These are phyloP conservation scores for Penicillium alfredii DNA, from an alignment of 495 filamentous ascomycete species.

Conservation along the genomic window DNA sequence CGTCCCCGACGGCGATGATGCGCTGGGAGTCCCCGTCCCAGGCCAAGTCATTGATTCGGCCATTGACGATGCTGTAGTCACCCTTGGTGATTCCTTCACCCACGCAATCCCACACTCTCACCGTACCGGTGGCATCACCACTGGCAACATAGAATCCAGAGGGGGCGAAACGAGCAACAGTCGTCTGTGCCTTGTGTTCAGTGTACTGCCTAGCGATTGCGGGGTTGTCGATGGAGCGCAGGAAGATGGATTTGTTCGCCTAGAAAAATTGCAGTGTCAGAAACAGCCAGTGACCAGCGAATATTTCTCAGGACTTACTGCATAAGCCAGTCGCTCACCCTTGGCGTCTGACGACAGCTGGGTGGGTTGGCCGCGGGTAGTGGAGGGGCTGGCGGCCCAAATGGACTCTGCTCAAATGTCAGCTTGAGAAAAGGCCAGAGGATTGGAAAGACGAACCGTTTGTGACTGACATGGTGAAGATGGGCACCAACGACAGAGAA, in stretches of 20 bases:
- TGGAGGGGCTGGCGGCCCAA: conserved; percentile 73
- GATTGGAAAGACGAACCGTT: conserved; percentile 27
- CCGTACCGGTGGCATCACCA: conserved; percentile 76
- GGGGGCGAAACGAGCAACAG: conserved; percentile 89
- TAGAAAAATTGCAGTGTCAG: conserved; percentile 31
- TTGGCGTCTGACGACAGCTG: conserved; percentile 85
- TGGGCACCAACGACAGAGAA: conserved; percentile 4
- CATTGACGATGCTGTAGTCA: conserved; percentile 91
- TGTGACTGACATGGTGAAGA: conserved; percentile 37
- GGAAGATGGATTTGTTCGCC: conserved; percentile 94
- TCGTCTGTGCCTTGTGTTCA: conserved; percentile 77
- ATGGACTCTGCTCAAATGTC: conserved; percentile 49
- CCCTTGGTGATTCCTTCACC: conserved; percentile 58
- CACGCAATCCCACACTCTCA: conserved; percentile 80
- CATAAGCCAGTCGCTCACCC: conserved; percentile 89
- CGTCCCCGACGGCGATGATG: conserved; percentile 92
- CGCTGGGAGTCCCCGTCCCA: conserved; percentile 98
- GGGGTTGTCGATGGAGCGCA: conserved; percentile 88
- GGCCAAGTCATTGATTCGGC: conserved; percentile 89
- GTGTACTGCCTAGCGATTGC: conserved; percentile 79
- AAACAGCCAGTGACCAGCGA: neutral
- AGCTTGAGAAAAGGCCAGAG: conserved; percentile 1
- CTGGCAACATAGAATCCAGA: conserved; percentile 95
- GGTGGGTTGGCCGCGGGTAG: conserved; percentile 80
- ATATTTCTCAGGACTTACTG: conserved; percentile 50